These are phyloP conservation scores for Colletotrichum sp. DNA, from an alignment of 2,329 filamentous ascomycete species.

Conservation along the genomic window DNA sequence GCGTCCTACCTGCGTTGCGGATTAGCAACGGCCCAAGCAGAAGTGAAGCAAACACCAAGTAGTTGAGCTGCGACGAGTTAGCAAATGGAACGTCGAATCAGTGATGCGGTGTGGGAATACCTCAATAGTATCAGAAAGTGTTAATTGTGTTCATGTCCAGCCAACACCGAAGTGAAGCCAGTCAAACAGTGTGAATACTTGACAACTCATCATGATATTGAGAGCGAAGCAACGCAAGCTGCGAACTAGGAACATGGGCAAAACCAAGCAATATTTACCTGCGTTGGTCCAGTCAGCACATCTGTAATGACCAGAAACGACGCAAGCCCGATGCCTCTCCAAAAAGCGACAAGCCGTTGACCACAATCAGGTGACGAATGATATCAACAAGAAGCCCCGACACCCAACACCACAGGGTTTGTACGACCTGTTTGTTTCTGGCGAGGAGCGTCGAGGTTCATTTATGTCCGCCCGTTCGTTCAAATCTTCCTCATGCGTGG, in stretches of 20 bases:
- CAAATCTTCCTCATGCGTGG: slow-evolving; percentile 65
- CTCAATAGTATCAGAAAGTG: slow-evolving; percentile 60
- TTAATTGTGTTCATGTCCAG: slow-evolving; percentile 56
- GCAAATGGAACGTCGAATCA: neutral
- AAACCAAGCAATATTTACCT: slow-evolving; percentile 30
- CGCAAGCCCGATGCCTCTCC: neutral
- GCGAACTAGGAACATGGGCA: slow-evolving; percentile 6
- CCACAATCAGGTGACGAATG: slow-evolving; percentile 67
- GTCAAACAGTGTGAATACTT: slow-evolving; percentile 69
- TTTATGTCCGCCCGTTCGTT: slow-evolving; percentile 76
- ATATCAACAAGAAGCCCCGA: slow-evolving; percentile 67
- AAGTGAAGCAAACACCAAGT: neutral
- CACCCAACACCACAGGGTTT: slow-evolving; percentile 61
- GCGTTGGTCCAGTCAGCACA: neutral
- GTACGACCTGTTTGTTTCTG: slow-evolving; percentile 64
- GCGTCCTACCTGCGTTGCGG: neutral
- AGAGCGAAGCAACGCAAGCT: neutral
- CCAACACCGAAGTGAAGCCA: slow-evolving; percentile 39
- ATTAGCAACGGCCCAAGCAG: neutral
- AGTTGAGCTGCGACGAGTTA: neutral
- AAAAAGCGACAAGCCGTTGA: neutral
- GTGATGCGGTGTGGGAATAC: slow-evolving; percentile 27
- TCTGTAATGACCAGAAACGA: neutral
- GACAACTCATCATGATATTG: slow-evolving; percentile 52
- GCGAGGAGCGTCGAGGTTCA: slow-evolving; percentile 55